Conservation (phyloP, 768 basidiomycete species). For the Strobilomyces confusus region DNA sequence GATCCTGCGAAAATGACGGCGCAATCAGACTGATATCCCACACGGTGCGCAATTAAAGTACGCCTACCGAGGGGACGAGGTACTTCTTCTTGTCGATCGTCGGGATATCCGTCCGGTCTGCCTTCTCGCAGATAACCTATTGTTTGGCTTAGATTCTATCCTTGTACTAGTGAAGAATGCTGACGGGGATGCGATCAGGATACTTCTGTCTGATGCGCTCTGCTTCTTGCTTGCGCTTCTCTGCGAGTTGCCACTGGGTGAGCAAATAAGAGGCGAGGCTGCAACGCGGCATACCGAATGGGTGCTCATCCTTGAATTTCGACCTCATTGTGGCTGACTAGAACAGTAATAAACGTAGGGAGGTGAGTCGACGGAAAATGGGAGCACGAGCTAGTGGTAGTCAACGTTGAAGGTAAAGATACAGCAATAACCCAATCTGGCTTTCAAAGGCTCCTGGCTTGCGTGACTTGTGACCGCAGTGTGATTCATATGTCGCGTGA, state of each 20-base stretch:
- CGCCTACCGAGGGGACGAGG: slow-evolving; percentile 87
- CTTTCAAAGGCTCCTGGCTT: slow-evolving; percentile 31
- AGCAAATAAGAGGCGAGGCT: slow-evolving; percentile 33
- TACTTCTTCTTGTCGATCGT: slow-evolving; percentile 99
- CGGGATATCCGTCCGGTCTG: slow-evolving; percentile 96
- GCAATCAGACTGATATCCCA: slow-evolving; percentile 28
- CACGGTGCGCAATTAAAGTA: neutral
- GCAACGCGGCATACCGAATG: slow-evolving; percentile 66
- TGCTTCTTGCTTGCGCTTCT: slow-evolving; percentile 99
- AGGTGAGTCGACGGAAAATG: slow-evolving; percentile 5
- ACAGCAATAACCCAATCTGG: slow-evolving; percentile 21
- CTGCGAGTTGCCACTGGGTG: slow-evolving; percentile 39
- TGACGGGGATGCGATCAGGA: slow-evolving; percentile 93
- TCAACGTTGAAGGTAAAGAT: slow-evolving; percentile 25
- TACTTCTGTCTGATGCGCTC: slow-evolving; percentile 99
- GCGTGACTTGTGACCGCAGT: slow-evolving; percentile 29
- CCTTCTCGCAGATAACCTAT: slow-evolving; percentile 99
- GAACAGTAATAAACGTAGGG: neutral
- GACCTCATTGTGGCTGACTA: slow-evolving; percentile 61
- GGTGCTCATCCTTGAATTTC: slow-evolving; percentile 99
- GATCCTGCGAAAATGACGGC: slow-evolving; percentile 52
- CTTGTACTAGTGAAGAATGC: slow-evolving; percentile 25
- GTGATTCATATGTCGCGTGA: slow-evolving; percentile 26
- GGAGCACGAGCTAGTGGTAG: slow-evolving; percentile 17
- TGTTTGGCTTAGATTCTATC: slow-evolving; percentile 1